These are phyloP conservation scores for Cordyceps militaris DNA, from an alignment of 2,329 filamentous ascomycete species.

Conservation along the genomic window DNA sequence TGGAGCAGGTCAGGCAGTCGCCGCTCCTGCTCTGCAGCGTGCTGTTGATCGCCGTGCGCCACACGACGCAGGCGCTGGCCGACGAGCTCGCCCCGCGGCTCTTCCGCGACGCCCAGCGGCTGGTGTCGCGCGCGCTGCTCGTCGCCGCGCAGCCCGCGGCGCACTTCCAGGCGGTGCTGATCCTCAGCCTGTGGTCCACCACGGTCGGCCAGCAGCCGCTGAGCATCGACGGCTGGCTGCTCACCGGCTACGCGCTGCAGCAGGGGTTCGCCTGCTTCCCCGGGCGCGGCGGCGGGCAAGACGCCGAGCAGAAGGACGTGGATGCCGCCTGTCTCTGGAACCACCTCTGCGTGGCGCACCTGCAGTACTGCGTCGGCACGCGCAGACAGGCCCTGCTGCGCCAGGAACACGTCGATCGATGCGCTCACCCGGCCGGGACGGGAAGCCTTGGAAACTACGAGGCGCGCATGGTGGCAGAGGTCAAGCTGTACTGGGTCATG, in stretches of 20 bases:
- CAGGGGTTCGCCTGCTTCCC: slow-evolving; percentile 20
- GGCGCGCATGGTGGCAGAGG: slow-evolving; percentile 22
- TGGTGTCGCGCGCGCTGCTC: slow-evolving; percentile 16
- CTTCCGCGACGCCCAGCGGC: slow-evolving; percentile 19
- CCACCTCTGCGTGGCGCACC: slow-evolving; percentile 22
- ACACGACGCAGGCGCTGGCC: slow-evolving; percentile 19
- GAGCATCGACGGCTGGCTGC: slow-evolving; percentile 23
- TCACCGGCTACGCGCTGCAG: slow-evolving; percentile 22
- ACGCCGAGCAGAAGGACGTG: background rate
- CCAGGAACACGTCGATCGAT: slow-evolving; percentile 18
- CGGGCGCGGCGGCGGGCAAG: background rate
- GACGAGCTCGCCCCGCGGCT: slow-evolving; percentile 19
- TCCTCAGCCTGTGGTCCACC: slow-evolving; percentile 23
- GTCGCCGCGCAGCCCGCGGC: slow-evolving; percentile 16
- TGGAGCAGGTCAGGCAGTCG: slow-evolving; percentile 11
- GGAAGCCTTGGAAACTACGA: slow-evolving; percentile 20
- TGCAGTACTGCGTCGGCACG: slow-evolving; percentile 25
- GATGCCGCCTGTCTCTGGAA: slow-evolving; percentile 23
- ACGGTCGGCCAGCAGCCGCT: slow-evolving; percentile 21
- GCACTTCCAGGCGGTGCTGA: slow-evolving; percentile 21
- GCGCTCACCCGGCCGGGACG: slow-evolving; percentile 12
- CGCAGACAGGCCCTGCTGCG: slow-evolving; percentile 18
- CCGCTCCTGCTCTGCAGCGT: slow-evolving; percentile 21
- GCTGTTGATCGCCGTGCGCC: slow-evolving; percentile 21
- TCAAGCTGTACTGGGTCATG: slow-evolving; percentile 23